Evolutionary conservation across 768 basidiomycete genomes (phyloP), one percentile per base, ranked within the genome.

Genomic region (Tulasnella calospora): DNA sequence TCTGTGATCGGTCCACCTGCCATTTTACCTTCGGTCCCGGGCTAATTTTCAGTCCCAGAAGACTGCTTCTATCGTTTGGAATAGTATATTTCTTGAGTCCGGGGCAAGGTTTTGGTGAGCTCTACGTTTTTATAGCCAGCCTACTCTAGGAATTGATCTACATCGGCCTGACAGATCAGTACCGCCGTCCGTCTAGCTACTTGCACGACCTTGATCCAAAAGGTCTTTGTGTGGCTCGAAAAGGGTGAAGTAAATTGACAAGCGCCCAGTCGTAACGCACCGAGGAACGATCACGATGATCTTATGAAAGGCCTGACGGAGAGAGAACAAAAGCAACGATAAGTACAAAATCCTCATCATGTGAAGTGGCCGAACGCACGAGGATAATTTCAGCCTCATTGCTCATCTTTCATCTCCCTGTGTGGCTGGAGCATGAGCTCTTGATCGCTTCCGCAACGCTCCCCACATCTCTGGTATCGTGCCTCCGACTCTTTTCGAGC

Each of bases 221-320:
- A 74, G 78, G 46, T 69, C 46, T 17, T 78, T 70, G 30, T 71
- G 82, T 0, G 92, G 91, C 79, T 97, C 96, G 79, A 95, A 87
- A 7, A 98, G 84, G 21, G 93, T 93, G 82, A 99, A 98, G 67
- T 98, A 88, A 79, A 96, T 85, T 15, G 95, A 90, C 0, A 94
- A 91, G 8, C 98, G 84, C 33, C 91, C 95, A 0, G 40, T 40
- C 8, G 13, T 12, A 12, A 40, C 9, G n/a, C 98, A 96, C 82
- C 98, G 97, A 0, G 97, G 97, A 9, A 98, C 85, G 79, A 98
- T 96, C 79, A 98, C 87, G 84, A 94, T 97, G 79, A 98, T 89
- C 82, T 98, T 98, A 84, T 98, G 96, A 74, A 98, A 96, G 51
- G 96, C 96, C 94, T 95, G 79, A 19, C 71, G 71, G 57, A n/a